A percentile compares a stretch with the other conserved stretches of the same genome.
Evolutionary conservation across 805 yeast species (phyloP).

Genomic region (Cyberlindnera subsufficiens): DNA sequence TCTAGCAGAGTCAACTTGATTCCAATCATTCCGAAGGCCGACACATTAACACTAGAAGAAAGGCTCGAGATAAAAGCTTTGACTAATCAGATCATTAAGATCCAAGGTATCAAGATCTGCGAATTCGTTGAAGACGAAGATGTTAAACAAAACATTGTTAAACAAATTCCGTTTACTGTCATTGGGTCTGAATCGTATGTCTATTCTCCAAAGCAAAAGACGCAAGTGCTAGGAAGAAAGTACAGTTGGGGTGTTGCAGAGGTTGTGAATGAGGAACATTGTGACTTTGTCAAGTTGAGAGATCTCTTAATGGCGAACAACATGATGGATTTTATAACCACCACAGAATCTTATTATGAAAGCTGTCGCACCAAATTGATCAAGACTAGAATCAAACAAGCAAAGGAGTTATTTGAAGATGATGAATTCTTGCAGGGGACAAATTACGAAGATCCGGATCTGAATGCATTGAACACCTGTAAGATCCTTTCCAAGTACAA

Average conservation of each 20-base stretch:
- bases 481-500: slow-evolving; percentile 32
- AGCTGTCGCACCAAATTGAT: slow-evolving; percentile 56
- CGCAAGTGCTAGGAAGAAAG: slow-evolving; percentile 59
- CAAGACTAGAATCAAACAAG: slow-evolving; percentile 35
- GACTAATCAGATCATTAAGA: slow-evolving; percentile 43
- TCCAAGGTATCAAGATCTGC: slow-evolving; percentile 54
- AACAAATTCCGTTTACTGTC: slow-evolving; percentile 61
- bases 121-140: slow-evolving; percentile 39
- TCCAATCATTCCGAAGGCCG: slow-evolving; percentile 80
- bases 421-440: slow-evolving; percentile 10
- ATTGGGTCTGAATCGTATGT: slow-evolving; percentile 58
- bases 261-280: slow-evolving; percentile 68
- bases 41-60: slow-evolving; percentile 59
- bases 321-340: slow-evolving; percentile 70
- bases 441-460: slow-evolving; percentile 24
- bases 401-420: slow-evolving; percentile 14
- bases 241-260: slow-evolving; percentile 87
- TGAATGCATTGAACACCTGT: slow-evolving; percentile 31
- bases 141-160: slow-evolving; percentile 26
- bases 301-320: slow-evolving; percentile 60
- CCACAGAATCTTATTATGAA: slow-evolving; percentile 75
- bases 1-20: slow-evolving; percentile 70
- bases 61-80: slow-evolving; percentile 45
- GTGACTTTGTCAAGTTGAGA: slow-evolving; percentile 68
- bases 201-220: slow-evolving; percentile 16